Percentiles rank a stretch among this genome's conserved stretches.
These are phyloP conservation scores for Fulvia fulva DNA, from an alignment of 2,329 filamentous ascomycete species.

Conservation along the genomic window DNA sequence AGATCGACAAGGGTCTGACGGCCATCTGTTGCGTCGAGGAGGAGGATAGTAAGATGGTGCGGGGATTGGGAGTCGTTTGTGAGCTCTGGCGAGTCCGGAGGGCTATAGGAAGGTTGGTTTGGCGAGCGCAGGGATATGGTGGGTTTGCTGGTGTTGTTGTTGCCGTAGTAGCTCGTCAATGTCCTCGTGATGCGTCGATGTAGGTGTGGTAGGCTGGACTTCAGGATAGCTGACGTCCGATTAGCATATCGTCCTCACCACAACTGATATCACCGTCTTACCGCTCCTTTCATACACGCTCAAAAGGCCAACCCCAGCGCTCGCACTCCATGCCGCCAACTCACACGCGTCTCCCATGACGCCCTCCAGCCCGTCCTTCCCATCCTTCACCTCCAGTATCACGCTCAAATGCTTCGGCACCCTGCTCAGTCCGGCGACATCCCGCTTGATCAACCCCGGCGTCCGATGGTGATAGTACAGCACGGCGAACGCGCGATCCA, in stretches of 20 bases:
- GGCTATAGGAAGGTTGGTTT: constrained; percentile 59
- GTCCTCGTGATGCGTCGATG: constrained; percentile 76
- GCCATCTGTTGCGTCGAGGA: constrained; percentile 84
- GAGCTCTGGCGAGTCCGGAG: constrained; percentile 28
- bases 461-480: constrained; percentile 94
- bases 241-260: neutral
- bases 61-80: constrained; percentile 36
- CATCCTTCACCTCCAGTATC: constrained; percentile 70
- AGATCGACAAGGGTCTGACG: constrained; percentile 92
- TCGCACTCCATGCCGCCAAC: constrained; percentile 87
- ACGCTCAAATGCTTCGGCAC: constrained; percentile 85
- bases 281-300: constrained; percentile 91
- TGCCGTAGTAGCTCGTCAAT: constrained; percentile 82
- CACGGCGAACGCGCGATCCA: constrained; percentile 73
- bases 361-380: constrained; percentile 64
- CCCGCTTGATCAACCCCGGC: constrained; percentile 83
- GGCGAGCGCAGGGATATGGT: constrained; percentile 69
- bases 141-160: constrained; percentile 57
- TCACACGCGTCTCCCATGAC: constrained; percentile 88
- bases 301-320: constrained; percentile 79
- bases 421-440: constrained; percentile 70
- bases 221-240: constrained; percentile 65
- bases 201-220: constrained; percentile 80
- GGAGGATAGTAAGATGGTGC: constrained; percentile 59
- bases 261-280: constrained; percentile 42